Base-by-base conservation (phyloP, 2,329 filamentous ascomycete genomes). In the Fusarium goolgardi region DNA sequence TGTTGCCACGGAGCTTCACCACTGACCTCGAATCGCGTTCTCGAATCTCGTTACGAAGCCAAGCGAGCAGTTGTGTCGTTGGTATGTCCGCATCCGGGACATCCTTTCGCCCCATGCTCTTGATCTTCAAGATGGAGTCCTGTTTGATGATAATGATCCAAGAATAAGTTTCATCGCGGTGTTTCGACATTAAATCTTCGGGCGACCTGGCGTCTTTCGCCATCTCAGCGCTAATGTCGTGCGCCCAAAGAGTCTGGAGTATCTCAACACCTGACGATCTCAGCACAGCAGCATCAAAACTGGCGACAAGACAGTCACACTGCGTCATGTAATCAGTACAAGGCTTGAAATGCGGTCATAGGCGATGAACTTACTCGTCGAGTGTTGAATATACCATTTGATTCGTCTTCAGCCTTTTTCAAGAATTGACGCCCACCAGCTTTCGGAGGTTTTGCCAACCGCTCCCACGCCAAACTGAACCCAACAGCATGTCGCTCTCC, bases 81-180 rank as follows among this genome's bases (percentile, higher is more conserved):
- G 90, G 86, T 40, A 98, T 85, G 68, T 98, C 96, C 6, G 86
- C 87, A 71, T 96, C 93, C 29, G 84, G 81, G 11, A 88, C 83
- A 63, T 96, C 93, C 74, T 91, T 96, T 62, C 90, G 88, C 32
- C 88, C 86, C 74, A 94, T 87, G 15, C 88, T 93, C 75, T 91
- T 92, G 67, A 97, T 86, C 79, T 96, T 97, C 47, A 96, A 84
- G 80, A 82, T 89, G 73, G 79, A 89, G 79, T 87, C 92, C 63
- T 88, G 90, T 76, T 97, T 97, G 73, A 97, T 90, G 65, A 96
- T 91, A 37, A 97, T 88, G 62, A 97, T 88, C 93, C 94, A 98
- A 27, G 87, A 91, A 77, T 97, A 92, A 29, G 85, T 85, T 70
- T 93, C 91, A 58, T 94, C 91, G 16, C 91, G 86, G 74, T 96